These are phyloP conservation scores for Phaeodactylum tricornutum DNA, from an alignment of 108 stramenopile species.

Conservation along the genomic window DNA sequence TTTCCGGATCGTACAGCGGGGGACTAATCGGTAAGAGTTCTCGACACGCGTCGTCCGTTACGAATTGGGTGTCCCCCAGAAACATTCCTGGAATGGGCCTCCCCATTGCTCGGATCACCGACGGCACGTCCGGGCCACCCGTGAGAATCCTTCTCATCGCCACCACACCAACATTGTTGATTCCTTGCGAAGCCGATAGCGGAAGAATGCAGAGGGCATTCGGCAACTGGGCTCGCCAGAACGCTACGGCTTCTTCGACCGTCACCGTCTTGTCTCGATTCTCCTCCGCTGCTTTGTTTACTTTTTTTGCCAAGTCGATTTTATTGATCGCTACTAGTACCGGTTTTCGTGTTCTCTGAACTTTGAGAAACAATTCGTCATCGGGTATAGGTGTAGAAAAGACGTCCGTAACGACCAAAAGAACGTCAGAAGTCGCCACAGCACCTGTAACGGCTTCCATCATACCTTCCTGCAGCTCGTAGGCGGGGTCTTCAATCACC, in stretches of 20 bases:
- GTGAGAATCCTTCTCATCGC: constrained; percentile 47
- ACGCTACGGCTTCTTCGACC: constrained; percentile 50
- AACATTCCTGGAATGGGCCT: constrained; percentile 79
- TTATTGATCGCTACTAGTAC: constrained; percentile 86
- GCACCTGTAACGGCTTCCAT: constrained; percentile 77
- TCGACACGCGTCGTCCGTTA: constrained; percentile 38
- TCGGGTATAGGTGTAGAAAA: constrained; percentile 61
- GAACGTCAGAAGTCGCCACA: constrained; percentile 57
- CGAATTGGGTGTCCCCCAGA: constrained; percentile 16
- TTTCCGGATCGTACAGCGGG: constrained; percentile 63
- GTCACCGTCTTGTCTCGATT: constrained; percentile 28
- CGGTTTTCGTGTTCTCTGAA: constrained; percentile 33
- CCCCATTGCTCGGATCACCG: constrained; percentile 59
- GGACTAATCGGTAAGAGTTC: constrained; percentile 50
- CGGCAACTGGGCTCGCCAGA: constrained; percentile 62
- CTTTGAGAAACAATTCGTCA: constrained; percentile 45
- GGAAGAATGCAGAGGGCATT: constrained; percentile 74
- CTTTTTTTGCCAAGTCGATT: constrained; percentile 56
- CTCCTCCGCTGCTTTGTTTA: constrained; percentile 9
- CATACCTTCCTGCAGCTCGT: constrained; percentile 78
- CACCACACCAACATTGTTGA: constrained; percentile 42
- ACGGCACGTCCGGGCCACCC: constrained; percentile 51
- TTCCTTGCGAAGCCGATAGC: constrained; percentile 38
- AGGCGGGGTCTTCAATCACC: constrained; percentile 69
- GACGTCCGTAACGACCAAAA: constrained; percentile 78